These are phyloP conservation scores for Tolypocladium album DNA, from an alignment of 2,329 filamentous ascomycete species.

Conservation along the genomic window DNA sequence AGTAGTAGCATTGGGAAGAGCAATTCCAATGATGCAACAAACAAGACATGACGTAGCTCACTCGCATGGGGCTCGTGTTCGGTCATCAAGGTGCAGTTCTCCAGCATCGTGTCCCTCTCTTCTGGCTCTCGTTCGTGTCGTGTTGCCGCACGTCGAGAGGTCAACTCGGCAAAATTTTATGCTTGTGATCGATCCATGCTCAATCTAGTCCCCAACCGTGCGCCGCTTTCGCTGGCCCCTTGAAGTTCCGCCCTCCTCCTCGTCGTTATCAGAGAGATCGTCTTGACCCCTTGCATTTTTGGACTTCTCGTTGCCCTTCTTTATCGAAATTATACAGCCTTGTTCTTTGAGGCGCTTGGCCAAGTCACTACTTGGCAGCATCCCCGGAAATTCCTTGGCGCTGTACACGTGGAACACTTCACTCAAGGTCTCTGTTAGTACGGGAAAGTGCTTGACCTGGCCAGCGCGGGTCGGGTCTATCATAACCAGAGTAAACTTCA, in stretches of 20 bases:
- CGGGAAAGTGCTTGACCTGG: conserved; percentile 30
- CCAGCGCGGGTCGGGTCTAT: conserved; percentile 52
- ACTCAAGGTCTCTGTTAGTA: conserved; percentile 45
- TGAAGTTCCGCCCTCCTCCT: conserved; percentile 5
- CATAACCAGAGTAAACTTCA: conserved; percentile 64
- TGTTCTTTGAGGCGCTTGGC: conserved; percentile 68
- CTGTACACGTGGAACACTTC: conserved; percentile 72
- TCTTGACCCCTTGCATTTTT: conserved; percentile 5
- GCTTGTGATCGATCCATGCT: not conserved
- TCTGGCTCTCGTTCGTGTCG: not conserved
- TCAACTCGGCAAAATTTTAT: not conserved
- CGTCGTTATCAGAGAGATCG: conserved; percentile 9
- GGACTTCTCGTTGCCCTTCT: conserved; percentile 68
- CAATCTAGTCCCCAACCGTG: conserved; percentile 2
- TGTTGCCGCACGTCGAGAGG: not conserved
- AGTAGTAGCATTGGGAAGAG: not conserved
- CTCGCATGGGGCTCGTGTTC: not conserved
- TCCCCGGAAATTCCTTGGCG: conserved; percentile 78
- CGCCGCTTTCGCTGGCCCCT: conserved; percentile 6
- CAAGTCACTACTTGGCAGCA: conserved; percentile 65
- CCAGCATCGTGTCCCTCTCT: not conserved
- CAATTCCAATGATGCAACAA: not conserved
- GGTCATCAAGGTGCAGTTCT: not conserved
- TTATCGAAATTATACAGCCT: conserved; percentile 75
- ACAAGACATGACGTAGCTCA: not conserved